These are phyloP conservation scores for Aspergillus ruber DNA, from an alignment of 2,329 filamentous ascomycete genomes.

Conservation along the genomic window DNA sequence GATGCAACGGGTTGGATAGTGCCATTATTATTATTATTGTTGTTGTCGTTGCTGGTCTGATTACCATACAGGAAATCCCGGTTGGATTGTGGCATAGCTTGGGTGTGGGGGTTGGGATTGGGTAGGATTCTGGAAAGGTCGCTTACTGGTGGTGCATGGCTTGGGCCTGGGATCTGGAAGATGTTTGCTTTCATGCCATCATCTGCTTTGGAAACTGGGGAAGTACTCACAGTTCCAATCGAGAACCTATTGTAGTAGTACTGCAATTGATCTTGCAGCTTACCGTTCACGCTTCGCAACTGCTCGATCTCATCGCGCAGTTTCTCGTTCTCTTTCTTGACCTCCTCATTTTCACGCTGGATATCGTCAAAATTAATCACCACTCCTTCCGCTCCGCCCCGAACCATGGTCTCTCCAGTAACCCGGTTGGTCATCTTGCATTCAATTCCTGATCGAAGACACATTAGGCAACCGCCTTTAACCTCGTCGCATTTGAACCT, in stretches of 20 bases:
- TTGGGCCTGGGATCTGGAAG: not conserved
- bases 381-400: slow-evolving; percentile 11
- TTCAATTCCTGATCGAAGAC: slow-evolving; percentile 2
- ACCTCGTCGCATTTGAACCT: slow-evolving; percentile 15
- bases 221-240: not conserved
- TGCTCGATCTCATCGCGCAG: slow-evolving; percentile 4
- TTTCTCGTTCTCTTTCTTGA: slow-evolving; percentile 3
- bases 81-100: not conserved
- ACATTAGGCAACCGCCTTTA: slow-evolving; percentile 13
- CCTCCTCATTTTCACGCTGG: slow-evolving; percentile 5
- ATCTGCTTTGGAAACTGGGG: not conserved
- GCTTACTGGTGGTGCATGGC: not conserved
- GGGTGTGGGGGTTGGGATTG: not conserved
- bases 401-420: slow-evolving; percentile 12
- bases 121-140: not conserved
- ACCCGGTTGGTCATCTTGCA: slow-evolving; percentile 21
- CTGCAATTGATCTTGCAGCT: not conserved
- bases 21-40: too few relatives aligned
- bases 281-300: not conserved
- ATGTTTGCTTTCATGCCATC: not conserved
- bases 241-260: not conserved
- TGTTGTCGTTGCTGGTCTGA: not conserved
- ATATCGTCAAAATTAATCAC: not conserved
- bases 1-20: not conserved
- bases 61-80: not conserved